These are phyloP conservation scores for Moniliophthora roreri DNA, from an alignment of 1,284 basidiomycete species.

Conservation along the genomic window DNA sequence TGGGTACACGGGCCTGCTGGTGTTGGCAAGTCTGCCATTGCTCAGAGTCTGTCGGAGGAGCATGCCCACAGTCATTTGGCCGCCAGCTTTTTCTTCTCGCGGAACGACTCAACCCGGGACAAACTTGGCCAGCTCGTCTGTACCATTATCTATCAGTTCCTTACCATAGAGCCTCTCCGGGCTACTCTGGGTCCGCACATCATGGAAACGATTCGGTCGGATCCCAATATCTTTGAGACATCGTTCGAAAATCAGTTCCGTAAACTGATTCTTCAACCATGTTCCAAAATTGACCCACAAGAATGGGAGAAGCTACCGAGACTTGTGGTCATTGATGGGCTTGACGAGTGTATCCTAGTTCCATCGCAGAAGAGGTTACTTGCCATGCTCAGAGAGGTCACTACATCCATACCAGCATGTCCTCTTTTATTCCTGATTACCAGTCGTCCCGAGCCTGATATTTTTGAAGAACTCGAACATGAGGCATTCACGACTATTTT, in stretches of 20 bases:
- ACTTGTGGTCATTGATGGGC: conserved; percentile 1
- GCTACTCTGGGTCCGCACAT: background rate
- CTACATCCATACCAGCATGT: too few species aligned
- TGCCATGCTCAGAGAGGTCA: background rate
- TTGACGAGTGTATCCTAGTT: conserved; percentile 1
- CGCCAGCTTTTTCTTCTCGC: background rate
- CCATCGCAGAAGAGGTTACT: background rate
- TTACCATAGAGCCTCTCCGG: background rate
- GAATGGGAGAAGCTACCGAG: background rate
- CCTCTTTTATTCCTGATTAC: background rate
- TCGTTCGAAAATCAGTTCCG: background rate
- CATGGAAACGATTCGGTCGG: background rate
- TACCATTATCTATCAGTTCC: background rate
- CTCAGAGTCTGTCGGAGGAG: background rate
- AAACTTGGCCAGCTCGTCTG: background rate
- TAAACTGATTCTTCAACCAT: background rate
- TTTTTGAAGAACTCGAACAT: background rate
- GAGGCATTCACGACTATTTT: background rate
- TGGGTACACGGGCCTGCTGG: background rate
- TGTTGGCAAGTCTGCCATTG: background rate
- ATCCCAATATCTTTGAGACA: background rate
- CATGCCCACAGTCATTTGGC: background rate
- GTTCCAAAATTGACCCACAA: background rate
- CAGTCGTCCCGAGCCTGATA: conserved; percentile 1
- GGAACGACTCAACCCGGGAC: background rate